phyloP scores from a whole-genome alignment of 331 rosid species.

The Rosa hybrid region DNA sequence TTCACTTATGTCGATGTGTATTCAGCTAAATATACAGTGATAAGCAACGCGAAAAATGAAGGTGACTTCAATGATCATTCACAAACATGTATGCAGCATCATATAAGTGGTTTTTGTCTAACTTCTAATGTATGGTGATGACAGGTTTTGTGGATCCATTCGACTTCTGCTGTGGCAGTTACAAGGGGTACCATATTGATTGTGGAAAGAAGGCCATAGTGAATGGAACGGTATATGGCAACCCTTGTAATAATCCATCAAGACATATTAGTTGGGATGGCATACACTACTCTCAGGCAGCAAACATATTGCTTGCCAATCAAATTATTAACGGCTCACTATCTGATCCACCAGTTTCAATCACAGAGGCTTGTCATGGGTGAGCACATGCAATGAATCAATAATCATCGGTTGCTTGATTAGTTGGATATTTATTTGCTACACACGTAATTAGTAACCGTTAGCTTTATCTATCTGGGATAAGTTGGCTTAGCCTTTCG shows the following conservation, averaged over 20 bases:
- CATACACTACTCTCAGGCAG: constrained; percentile 82
- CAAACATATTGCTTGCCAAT: constrained; percentile 57
- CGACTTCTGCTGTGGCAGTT: constrained; percentile 84
- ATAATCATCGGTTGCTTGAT: neutral
- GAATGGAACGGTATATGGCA: constrained; percentile 80
- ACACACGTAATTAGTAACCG: neutral
- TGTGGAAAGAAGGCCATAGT: constrained; percentile 60
- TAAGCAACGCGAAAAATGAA: constrained; percentile 49
- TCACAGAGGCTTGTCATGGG: constrained; percentile 54
- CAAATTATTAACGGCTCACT: constrained; percentile 54
- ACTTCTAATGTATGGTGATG: constrained; percentile 23
- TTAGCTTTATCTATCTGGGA: neutral
- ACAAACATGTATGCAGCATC: neutral
- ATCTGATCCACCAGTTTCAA: constrained; percentile 68
- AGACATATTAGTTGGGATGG: constrained; percentile 86
- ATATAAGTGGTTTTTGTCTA: neutral
- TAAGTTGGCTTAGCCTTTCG: neutral
- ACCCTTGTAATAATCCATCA: constrained; percentile 69
- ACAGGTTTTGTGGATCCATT: constrained; percentile 73
- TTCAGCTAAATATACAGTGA: constrained; percentile 61
- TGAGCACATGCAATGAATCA: neutral
- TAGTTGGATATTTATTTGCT: neutral
- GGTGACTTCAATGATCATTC: constrained; percentile 32
- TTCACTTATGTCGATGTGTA: constrained; percentile 64
- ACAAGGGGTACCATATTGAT: constrained; percentile 51